Evolutionary conservation across 1,139 yeast genomes (phyloP).

Genomic region (Saccharomyces pastorianus): DNA sequence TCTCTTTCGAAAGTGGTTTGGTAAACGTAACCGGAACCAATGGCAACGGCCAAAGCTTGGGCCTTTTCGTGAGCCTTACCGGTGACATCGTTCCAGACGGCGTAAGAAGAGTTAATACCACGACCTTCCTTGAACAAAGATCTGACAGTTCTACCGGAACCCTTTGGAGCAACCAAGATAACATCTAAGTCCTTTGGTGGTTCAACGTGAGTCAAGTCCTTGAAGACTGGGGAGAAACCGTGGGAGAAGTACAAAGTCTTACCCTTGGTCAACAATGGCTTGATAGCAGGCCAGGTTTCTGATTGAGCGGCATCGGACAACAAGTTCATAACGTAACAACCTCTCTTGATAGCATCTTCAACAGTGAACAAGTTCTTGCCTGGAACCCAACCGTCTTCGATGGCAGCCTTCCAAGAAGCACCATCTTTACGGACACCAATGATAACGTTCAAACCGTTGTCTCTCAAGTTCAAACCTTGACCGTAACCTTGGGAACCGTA

Average conservation of each 20-base stretch:
- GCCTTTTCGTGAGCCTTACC: slow-evolving; percentile 99
- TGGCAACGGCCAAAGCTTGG: slow-evolving; percentile 96
- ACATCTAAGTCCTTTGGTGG: slow-evolving; percentile 94
- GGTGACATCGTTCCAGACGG: slow-evolving; percentile 98
- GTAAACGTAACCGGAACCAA: slow-evolving; percentile 99
- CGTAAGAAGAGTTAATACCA: slow-evolving; percentile 98
- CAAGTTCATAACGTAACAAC: slow-evolving; percentile 95
- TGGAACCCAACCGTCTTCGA: slow-evolving; percentile 99
- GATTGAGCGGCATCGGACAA: slow-evolving; percentile 99
- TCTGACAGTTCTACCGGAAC: slow-evolving; percentile 99
- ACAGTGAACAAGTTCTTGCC: slow-evolving; percentile 97
- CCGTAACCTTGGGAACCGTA: slow-evolving; percentile 99
- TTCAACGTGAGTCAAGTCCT: slow-evolving; percentile 91
- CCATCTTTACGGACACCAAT: slow-evolving; percentile 98
- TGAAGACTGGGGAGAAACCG: slow-evolving; percentile 99
- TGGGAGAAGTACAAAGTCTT: slow-evolving; percentile 98
- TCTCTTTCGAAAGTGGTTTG: slow-evolving; percentile 98
- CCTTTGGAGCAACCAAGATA: slow-evolving; percentile 98
- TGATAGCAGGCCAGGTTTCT: slow-evolving; percentile 84
- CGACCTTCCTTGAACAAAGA: slow-evolving; percentile 99
- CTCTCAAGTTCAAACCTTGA: slow-evolving; percentile 98
- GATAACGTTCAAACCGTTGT: slow-evolving; percentile 94
- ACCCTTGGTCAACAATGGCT: slow-evolving; percentile 91
- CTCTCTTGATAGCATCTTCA: slow-evolving; percentile 82
- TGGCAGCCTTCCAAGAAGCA: slow-evolving; percentile 98